Base-by-base conservation (phyloP, 805 yeast genomes). In the Cyberlindnera nakhonratchasimensis region DNA sequence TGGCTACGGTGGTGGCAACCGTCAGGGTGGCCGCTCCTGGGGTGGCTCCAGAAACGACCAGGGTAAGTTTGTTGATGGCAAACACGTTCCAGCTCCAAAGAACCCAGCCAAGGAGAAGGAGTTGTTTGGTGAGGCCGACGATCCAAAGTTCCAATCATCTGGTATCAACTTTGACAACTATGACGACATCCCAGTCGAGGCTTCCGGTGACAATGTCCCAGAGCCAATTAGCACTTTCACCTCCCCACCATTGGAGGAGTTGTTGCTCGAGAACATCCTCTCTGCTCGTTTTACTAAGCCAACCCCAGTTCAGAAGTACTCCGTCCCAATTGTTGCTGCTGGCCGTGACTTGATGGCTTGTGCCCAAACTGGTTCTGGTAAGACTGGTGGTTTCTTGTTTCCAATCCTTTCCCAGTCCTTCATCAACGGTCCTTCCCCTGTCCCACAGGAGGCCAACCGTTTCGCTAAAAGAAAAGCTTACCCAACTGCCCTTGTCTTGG, bases 341-440 rank as follows among this genome's bases (percentile, higher is more conserved):
- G 88, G 90, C 59, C 80, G 96, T 70, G 96, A 87, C 69, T 77
- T 87, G 70, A 88, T 87, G 96, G 96, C 96, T 28, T 88, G 96
- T 79, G 96, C 96, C 46, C 96, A 88, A 74, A 87, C 96, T 55
- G 96, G 96, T 83, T 90, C 98, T 46, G 99, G 99, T 79, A 93
- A 93, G 74, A 93, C 99, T 63, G 99, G 98, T 77, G 99, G 99
- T 54, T 93, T 93, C 78, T 74, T 93, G 64, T 93, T 93, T 86
- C 99, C 99, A 51, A 96, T 93, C 42, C 76, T 93, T 57, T 85
- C 96, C 37, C 89, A 89, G 72, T 86, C 95, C 48, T 93, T 83
- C 71, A 72, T 78, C 65, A 78, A 74, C 57, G 99, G 99, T 40
- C 99, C 99, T 43, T 75, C 86, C 45, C 72, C 77, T 45, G 61